Evolutionary conservation across 805 yeast species (phyloP), one percentile per base, ranked within the genome.

Genomic region (Sugiyamaella chiloensis): DNA sequence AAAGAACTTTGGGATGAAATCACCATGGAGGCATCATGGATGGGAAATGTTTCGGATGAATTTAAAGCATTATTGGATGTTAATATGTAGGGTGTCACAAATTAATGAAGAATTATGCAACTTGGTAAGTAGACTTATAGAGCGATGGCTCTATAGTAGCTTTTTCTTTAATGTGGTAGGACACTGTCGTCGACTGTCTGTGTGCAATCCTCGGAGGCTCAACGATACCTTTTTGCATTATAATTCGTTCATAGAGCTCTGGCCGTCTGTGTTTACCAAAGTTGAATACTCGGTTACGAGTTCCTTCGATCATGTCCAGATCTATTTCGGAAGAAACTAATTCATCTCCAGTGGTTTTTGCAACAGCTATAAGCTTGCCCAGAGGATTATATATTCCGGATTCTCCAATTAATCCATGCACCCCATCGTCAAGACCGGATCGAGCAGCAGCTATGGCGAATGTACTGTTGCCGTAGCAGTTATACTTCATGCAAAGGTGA

Each of bases 181-280:
- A 26, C 29, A 11, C 11, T 7, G 29, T 11, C 29, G 29, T 26
- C 11, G 9, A 8, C 11, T 8, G 11, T 11, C 29, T 7, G 29
- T 11, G 29, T 8, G 7, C 29, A 26, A 11, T 11, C 11, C 29
- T 26, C 11, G 29, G 29, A 7, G 29, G 29, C 11, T 26, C 29
- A 26, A 26, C 11, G 7, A 26, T 26, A 11, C 29, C 29, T 26
- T 26, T 26, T 26, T 26, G 29, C 29, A 8, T 7, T 26, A 26
- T 11, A 8, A 26, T 26, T 26, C 29, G 7, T 5, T 54, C 56
- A 45, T 67, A 67, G 30, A 57, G 58, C 46, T 64, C 71, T 17
- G 70, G 69, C 35, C 71, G 63, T 54, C 72, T 61, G 43, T 68
- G 71, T 53, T 67, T 63, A 2, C 60, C 56, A 50, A 67, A 68